phyloP scores from a whole-genome alignment of 768 basidiomycete genomes.

The Mycena belliarum region DNA sequence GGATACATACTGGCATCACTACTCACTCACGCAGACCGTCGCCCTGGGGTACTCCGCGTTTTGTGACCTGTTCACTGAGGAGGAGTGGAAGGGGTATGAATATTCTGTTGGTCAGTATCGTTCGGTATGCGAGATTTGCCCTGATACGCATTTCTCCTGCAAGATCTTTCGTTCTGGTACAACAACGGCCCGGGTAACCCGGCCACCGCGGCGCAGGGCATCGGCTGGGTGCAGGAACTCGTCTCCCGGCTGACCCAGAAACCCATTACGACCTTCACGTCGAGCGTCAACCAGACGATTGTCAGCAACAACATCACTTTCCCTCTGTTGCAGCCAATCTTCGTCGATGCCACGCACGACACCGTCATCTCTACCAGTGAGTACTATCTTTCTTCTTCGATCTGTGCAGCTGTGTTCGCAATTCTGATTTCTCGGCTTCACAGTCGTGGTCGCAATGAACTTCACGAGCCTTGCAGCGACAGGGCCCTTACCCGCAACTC shows the following conservation, averaged over 20 bases:
- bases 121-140: neutral
- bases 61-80: constrained; percentile 75
- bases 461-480: constrained; percentile 59
- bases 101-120: constrained; percentile 45
- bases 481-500: constrained; percentile 64
- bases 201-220: constrained; percentile 57
- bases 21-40: constrained; percentile 59
- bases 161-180: constrained; percentile 63
- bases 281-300: constrained; percentile 69
- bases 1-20: neutral
- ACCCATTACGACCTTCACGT: constrained; percentile 51
- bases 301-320: constrained; percentile 54
- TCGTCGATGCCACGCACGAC: constrained; percentile 77
- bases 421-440: neutral
- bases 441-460: constrained; percentile 73
- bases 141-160: neutral
- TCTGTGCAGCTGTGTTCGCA: neutral
- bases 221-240: constrained; percentile 72
- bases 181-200: constrained; percentile 71
- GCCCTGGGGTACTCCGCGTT: constrained; percentile 77
- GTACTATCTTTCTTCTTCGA: constrained; percentile 20
- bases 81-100: constrained; percentile 80
- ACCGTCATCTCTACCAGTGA: constrained; percentile 65
- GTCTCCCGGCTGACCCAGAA: constrained; percentile 68
- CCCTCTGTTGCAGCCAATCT: constrained; percentile 60